Conservation (phyloP, 495 filamentous ascomycete species). For the Pyrenopolyporus hunteri region DNA sequence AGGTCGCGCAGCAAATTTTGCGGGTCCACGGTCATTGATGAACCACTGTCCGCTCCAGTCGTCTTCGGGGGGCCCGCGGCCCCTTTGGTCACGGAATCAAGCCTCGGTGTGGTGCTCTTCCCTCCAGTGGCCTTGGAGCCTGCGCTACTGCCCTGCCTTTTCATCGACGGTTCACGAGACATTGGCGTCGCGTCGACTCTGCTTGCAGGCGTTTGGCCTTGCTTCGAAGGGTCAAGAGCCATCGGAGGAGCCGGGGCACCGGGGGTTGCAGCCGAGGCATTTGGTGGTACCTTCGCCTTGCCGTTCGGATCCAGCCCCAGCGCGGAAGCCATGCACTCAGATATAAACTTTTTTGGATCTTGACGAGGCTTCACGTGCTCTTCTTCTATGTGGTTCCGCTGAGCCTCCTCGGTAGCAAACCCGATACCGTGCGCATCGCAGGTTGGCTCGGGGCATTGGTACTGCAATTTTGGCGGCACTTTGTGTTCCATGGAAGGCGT, state of each 20-base stretch:
- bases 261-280: conserved; percentile 16
- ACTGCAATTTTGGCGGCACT: conserved; percentile 46
- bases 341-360: conserved; percentile 57
- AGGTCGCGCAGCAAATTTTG: conserved; percentile 48
- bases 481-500: conserved; percentile 45
- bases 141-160: conserved; percentile 47
- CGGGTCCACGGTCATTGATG: conserved; percentile 54
- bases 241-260: conserved; percentile 41
- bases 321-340: conserved; percentile 51
- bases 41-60: conserved; percentile 38
- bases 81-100: conserved; percentile 27
- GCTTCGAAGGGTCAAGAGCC: conserved; percentile 47
- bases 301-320: conserved; percentile 57
- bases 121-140: conserved; percentile 44
- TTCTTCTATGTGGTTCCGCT: conserved; percentile 56
- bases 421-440: conserved; percentile 57
- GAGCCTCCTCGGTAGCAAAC: conserved; percentile 60
- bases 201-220: conserved; percentile 50
- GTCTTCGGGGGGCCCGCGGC: conserved; percentile 12
- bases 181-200: conserved; percentile 52
- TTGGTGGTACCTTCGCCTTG: conserved; percentile 35
- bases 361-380: conserved; percentile 61
- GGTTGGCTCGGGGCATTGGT: conserved; percentile 50
- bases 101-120: conserved; percentile 34
- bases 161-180: conserved; percentile 55